Percentiles rank a stretch among this genome's conserved stretches.
Conservation (phyloP, 129 eudicot genomes). For the Flaveria ramosissima region DNA sequence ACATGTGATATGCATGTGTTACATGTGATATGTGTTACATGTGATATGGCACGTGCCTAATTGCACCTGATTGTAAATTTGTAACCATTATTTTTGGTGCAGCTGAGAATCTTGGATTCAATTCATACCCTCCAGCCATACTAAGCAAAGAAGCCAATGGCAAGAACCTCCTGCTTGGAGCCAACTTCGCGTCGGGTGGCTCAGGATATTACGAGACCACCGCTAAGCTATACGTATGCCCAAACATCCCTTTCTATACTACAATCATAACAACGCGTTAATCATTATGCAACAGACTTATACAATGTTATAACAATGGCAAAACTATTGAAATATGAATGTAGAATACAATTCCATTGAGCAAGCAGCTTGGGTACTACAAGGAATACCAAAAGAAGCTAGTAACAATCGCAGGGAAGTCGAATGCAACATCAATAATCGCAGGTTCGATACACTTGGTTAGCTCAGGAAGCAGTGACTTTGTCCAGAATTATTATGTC, state of each 20-base stretch:
- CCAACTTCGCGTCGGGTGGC: conserved; percentile 88
- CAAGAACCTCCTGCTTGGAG: conserved; percentile 69
- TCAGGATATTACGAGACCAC: conserved; percentile 86
- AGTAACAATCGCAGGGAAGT: conserved; percentile 46
- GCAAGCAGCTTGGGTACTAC: conserved; percentile 70
- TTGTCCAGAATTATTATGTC: conserved; percentile 80
- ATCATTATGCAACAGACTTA: conserved; percentile 5
- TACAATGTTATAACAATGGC: background rate
- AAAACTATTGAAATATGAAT: background rate
- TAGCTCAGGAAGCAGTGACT: conserved; percentile 89
- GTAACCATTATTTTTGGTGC: conserved; percentile 4
- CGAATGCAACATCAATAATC: conserved; percentile 75
- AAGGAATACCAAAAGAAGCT: conserved; percentile 78
- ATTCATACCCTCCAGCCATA: conserved; percentile 70
- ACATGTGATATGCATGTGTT: background rate
- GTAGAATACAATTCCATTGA: conserved; percentile 66
- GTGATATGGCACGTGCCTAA: no score
- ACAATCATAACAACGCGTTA: background rate
- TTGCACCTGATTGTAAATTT: no score
- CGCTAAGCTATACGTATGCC: conserved; percentile 69
- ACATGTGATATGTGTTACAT: no score
- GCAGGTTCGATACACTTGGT: conserved; percentile 64
- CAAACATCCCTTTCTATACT: background rate
- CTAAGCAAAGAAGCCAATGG: conserved; percentile 72
- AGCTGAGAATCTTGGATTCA: conserved; percentile 91